Conservation (phyloP, 2,329 filamentous ascomycete species). For the Trichoderma gracile region DNA sequence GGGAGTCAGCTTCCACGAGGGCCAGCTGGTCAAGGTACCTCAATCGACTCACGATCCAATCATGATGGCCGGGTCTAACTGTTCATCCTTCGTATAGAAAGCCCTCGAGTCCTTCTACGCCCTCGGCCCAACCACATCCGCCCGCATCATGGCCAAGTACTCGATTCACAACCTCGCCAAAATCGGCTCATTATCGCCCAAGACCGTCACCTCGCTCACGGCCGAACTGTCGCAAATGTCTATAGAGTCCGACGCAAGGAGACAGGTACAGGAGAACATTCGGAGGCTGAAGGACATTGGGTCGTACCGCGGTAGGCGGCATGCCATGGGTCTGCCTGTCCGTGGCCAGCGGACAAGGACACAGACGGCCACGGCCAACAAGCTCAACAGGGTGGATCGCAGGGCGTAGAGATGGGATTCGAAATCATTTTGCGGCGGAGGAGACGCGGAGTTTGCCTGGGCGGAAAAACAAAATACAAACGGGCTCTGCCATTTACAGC, state of each 20-base stretch:
- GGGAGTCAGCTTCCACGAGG: slow-evolving; percentile 82
- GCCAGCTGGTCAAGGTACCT: slow-evolving; percentile 75
- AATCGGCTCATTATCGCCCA: slow-evolving; percentile 71
- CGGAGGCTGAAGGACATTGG: slow-evolving; percentile 85
- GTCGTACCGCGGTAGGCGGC: slow-evolving; percentile 81
- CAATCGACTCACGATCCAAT: not conserved
- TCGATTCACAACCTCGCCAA: slow-evolving; percentile 82
- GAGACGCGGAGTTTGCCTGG: not conserved
- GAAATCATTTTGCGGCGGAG: not conserved
- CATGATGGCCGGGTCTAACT: not conserved
- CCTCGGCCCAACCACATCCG: slow-evolving; percentile 69
- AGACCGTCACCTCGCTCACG: slow-evolving; percentile 78
- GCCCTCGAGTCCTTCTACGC: slow-evolving; percentile 84
- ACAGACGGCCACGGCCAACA: slow-evolving; percentile 64
- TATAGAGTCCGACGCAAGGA: slow-evolving; percentile 83
- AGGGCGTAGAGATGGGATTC: slow-evolving; percentile 29
- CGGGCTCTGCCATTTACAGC: not conserved
- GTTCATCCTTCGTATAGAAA: slow-evolving; percentile 48
- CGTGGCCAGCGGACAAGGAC: slow-evolving; percentile 85
- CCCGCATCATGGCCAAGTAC: slow-evolving; percentile 81
- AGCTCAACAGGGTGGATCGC: slow-evolving; percentile 59
- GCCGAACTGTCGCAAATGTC: slow-evolving; percentile 88
- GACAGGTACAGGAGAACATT: slow-evolving; percentile 82
- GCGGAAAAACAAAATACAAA: not conserved
- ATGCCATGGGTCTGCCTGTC: slow-evolving; percentile 90